phyloP scores from a whole-genome alignment of 768 basidiomycete genomes.

The Hydnum rufescens region DNA sequence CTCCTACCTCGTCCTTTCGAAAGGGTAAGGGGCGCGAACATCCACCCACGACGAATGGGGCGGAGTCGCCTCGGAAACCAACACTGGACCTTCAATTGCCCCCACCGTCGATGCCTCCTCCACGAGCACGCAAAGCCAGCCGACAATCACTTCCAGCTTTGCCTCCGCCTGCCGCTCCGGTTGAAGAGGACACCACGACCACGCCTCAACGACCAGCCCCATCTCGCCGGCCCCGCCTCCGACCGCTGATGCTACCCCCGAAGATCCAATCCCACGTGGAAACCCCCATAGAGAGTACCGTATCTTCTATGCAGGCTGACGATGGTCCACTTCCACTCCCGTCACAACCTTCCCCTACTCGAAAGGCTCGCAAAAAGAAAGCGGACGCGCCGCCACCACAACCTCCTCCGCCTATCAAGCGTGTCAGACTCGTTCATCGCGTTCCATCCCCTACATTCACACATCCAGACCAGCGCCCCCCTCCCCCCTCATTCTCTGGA shows the following conservation, averaged over 20 bases:
- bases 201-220: no score
- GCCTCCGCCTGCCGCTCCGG: not conserved
- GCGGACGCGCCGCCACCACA: slow-evolving; percentile 2
- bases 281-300: no score
- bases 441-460: slow-evolving; percentile 40
- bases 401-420: slow-evolving; percentile 28
- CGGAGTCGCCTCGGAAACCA: not conserved
- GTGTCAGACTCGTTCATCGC: slow-evolving; percentile 47
- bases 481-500: slow-evolving; percentile 27
- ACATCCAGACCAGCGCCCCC: slow-evolving; percentile 46
- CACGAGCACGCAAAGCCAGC: no score
- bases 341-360: not conserved
- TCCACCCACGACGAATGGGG: no score
- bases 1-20: no score
- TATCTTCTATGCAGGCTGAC: no score
- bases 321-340: not conserved
- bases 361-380: not conserved
- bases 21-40: no score
- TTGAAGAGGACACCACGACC: no score
- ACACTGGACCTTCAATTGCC: not conserved
- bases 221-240: no score
- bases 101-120: no score
- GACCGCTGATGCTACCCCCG: no score
- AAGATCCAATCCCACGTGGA: no score
- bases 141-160: not conserved